Base-by-base conservation (phyloP, 2,329 filamentous ascomycete genomes). In the Nigrospora sphaerica region DNA sequence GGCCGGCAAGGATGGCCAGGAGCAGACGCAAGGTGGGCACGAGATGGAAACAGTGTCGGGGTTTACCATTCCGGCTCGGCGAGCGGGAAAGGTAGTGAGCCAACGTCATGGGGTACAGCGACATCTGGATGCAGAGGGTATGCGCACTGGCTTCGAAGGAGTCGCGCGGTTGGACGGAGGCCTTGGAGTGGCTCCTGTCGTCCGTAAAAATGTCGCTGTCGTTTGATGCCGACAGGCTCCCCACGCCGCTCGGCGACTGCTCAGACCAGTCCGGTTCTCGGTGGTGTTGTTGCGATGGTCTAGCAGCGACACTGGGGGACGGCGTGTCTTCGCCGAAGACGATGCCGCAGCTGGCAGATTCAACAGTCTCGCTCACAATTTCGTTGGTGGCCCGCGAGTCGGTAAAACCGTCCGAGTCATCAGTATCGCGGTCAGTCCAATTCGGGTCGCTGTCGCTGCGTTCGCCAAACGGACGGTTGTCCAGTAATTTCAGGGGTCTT, bases 101-200 rank as follows among this genome's bases (percentile, higher is more conserved):
- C 10, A 85, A 68, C 4, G 78, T 84, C 51, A 80, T 72, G 1
- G 80, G 79, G 55, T 85, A 81, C 5, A 85, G 64, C 2, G 78
- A 81, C 81, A 85, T 85, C 56, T 85, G 81, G n/a, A 85, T 80
- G 58, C 84, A 81, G 10, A 85, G 67, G 6, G 75, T 74, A 12
- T 81, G 65, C 5, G 58, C 53, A 35, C 42, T 41, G 2, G 49
- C 40, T 10, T 63, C 58, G 19, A 56, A 48, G 3, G 54, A 50
- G 32, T 58, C 47, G 39, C 53, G 35, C 48, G 52, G 44, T 59
- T 56, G 32, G 63, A 46, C 52, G n/a, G 62, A 61, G 34, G 62
- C 51, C 33, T 61, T 64, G 6, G 59, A 65, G 33, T 46, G 52
- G 31, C 45, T 52, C 12, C 46, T 49, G 37, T 57, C 61, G 35